phyloP scores from a whole-genome alignment of 2,329 filamentous ascomycete genomes.

The Coniochaeta sp. region DNA sequence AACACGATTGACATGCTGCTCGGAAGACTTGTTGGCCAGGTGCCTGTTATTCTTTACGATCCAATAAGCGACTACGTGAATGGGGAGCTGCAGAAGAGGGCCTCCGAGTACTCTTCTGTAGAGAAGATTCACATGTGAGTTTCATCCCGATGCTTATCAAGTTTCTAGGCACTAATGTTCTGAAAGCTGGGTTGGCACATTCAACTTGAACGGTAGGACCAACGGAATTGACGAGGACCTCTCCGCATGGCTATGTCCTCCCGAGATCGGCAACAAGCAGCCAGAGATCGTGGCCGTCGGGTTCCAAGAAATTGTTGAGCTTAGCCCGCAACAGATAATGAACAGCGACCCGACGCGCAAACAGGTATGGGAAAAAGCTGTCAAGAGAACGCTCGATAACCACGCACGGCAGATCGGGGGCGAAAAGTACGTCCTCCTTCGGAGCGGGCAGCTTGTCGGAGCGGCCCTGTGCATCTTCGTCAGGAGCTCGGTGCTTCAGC shows the following conservation, averaged over 20 bases:
- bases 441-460: constrained; percentile 90
- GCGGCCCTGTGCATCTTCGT: constrained; percentile 91
- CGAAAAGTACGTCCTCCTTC: constrained; percentile 79
- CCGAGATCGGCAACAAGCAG: constrained; percentile 48
- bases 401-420: constrained; percentile 58
- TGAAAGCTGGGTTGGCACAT: constrained; percentile 64
- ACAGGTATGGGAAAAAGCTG: constrained; percentile 78
- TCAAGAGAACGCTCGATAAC: constrained; percentile 69
- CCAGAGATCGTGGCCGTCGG: constrained; percentile 86
- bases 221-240: constrained; percentile 73
- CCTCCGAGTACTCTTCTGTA: constrained; percentile 67
- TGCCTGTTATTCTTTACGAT: constrained; percentile 80
- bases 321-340: constrained; percentile 98
- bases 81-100: constrained; percentile 61
- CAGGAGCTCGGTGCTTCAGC: constrained; percentile 64
- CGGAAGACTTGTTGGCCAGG: constrained; percentile 76
- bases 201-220: constrained; percentile 88
- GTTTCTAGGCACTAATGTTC: constrained; percentile 15
- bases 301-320: constrained; percentile 97
- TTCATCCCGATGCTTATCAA: background rate
- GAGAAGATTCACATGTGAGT: constrained; percentile 68
- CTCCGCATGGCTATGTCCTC: constrained; percentile 76
- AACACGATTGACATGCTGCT: constrained; percentile 92
- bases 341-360: constrained; percentile 87
- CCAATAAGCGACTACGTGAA: constrained; percentile 90